These are phyloP conservation scores for Diaporthe australafricana DNA, from an alignment of 2,329 filamentous ascomycete genomes.

Conservation along the genomic window DNA sequence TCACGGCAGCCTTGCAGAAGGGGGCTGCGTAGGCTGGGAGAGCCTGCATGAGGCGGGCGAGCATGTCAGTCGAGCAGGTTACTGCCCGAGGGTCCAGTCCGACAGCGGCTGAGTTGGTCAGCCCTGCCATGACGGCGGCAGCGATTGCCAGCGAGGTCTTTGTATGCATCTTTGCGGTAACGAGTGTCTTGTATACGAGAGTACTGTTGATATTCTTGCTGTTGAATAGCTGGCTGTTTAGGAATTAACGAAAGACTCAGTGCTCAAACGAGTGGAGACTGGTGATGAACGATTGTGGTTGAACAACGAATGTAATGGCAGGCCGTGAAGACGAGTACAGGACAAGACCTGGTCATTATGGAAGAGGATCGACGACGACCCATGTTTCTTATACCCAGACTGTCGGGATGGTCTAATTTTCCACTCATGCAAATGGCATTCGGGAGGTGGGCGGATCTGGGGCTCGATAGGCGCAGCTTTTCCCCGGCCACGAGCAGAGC, in stretches of 20 bases:
- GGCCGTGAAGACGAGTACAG: not conserved
- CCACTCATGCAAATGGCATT: not conserved
- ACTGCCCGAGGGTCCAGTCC: not conserved
- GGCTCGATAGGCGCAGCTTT: not conserved
- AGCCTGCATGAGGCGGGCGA: slow-evolving; percentile 12
- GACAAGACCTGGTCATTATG: not conserved
- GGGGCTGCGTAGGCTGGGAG: slow-evolving; percentile 20
- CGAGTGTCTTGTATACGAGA: not conserved
- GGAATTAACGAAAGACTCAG: not conserved
- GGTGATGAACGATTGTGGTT: not conserved
- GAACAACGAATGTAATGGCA: slow-evolving; percentile 1
- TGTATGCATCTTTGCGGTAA: slow-evolving; percentile 14
- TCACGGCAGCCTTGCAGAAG: slow-evolving; percentile 21
- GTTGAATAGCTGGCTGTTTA: not conserved
- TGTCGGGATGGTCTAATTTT: not conserved
- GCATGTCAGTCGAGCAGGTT: slow-evolving; percentile 12
- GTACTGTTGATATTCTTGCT: not conserved
- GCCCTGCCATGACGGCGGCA: slow-evolving; percentile 1
- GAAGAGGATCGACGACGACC: not conserved
- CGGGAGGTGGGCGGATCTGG: not conserved
- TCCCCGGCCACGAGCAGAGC: not conserved
- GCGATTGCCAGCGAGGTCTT: not conserved
- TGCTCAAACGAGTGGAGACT: slow-evolving; percentile 6
- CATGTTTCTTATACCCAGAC: not conserved
- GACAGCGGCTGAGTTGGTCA: slow-evolving; percentile 8